Conservation (phyloP, 192 early-diverging fungal genomes). For the Coemansia sp. region DNA sequence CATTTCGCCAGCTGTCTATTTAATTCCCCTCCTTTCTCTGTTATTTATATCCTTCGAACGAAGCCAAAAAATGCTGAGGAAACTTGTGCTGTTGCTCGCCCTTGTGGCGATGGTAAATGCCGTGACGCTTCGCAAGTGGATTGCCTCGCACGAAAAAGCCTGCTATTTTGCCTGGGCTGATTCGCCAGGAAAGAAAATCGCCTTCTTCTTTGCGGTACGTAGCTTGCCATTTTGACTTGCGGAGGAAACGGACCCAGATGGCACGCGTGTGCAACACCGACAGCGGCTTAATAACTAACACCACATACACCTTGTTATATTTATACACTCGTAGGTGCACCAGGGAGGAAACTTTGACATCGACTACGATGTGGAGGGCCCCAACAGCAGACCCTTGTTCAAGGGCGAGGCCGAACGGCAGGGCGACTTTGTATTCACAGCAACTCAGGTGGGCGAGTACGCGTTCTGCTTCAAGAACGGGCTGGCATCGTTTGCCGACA, state of each 20-base stretch:
- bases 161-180: constrained; percentile 90
- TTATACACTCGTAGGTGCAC: constrained; percentile 73
- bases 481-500: constrained; percentile 93
- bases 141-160: constrained; percentile 85
- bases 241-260: too few species aligned
- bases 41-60: constrained; percentile 4
- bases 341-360: constrained; percentile 96
- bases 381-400: constrained; percentile 67
- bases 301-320: too few species aligned
- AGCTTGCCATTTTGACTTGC: too few species aligned
- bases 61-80: constrained; percentile 36
- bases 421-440: constrained; percentile 93
- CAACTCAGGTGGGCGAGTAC: constrained; percentile 85
- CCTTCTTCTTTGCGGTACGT: constrained; percentile 86
- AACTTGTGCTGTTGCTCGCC: constrained; percentile 47
- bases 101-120: constrained; percentile 51
- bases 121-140: constrained; percentile 79
- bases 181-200: constrained; percentile 83
- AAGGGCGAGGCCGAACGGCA: constrained; percentile 86
- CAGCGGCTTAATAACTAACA: too few species aligned
- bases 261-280: too few species aligned
- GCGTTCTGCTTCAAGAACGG: constrained; percentile 96
- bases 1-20: not conserved
- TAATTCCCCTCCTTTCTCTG: constrained; percentile 4
- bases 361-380: constrained; percentile 85